These are phyloP conservation scores for Fonsecaea nubica DNA, from an alignment of 2,329 filamentous ascomycete species.

Conservation along the genomic window DNA sequence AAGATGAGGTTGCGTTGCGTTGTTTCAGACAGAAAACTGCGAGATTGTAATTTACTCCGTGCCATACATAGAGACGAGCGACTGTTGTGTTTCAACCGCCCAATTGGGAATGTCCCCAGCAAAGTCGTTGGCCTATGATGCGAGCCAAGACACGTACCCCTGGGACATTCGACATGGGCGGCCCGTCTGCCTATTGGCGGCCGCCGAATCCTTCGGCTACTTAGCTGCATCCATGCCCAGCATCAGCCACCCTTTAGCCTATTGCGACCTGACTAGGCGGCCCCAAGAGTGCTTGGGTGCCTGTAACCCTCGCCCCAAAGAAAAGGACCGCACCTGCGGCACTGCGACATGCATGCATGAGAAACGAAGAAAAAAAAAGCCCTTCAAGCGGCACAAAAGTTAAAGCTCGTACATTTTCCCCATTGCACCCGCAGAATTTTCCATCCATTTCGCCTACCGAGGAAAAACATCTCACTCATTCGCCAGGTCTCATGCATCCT, in stretches of 20 bases:
- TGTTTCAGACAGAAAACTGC: conserved; percentile 2
- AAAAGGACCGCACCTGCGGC: neutral
- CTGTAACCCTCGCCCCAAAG: conserved; percentile 1
- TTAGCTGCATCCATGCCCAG: conserved; percentile 7
- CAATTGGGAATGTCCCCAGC: neutral
- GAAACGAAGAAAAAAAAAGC: neutral
- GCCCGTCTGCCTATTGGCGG: conserved; percentile 6
- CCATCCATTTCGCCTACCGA: conserved; percentile 7
- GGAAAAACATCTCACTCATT: conserved; percentile 16
- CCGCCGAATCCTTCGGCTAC: conserved; percentile 23
- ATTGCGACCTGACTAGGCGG: neutral
- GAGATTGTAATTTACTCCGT: conserved; percentile 7
- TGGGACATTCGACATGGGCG: neutral
- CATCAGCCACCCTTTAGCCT: neutral
- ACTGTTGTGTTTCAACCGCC: conserved; percentile 5
- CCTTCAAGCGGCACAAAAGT: neutral
- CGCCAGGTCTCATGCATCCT: conserved; percentile 27
- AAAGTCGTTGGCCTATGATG: conserved; percentile 8
- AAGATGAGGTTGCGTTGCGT: conserved; percentile 8
- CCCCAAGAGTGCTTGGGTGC: neutral
- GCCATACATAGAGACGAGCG: neutral
- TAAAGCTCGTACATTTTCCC: neutral
- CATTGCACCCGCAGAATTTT: conserved; percentile 11
- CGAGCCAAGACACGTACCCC: conserved; percentile 10
- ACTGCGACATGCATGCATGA: neutral